These are phyloP conservation scores for Cardiospermum halicacabum DNA, from an alignment of 345 rosid species.

Conservation along the genomic window DNA sequence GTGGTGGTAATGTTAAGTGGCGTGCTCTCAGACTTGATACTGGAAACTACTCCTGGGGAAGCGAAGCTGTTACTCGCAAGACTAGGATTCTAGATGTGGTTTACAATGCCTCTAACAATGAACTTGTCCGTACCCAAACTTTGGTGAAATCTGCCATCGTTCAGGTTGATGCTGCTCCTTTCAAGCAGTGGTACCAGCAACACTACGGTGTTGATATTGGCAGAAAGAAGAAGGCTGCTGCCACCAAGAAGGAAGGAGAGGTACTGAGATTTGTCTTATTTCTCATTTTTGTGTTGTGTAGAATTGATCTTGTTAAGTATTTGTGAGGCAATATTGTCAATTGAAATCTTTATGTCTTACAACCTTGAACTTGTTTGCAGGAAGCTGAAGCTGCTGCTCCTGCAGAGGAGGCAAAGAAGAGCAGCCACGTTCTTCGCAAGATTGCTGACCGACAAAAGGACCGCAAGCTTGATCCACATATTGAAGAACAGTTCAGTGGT, in stretches of 20 bases:
- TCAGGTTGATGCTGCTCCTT: slow-evolving; percentile 53
- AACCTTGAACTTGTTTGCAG: slow-evolving; percentile 9
- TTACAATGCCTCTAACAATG: slow-evolving; percentile 86
- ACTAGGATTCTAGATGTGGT: slow-evolving; percentile 80
- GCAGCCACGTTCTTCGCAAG: slow-evolving; percentile 34
- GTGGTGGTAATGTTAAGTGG: slow-evolving; percentile 90
- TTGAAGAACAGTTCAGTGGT: slow-evolving; percentile 44
- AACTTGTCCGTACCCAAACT: slow-evolving; percentile 80
- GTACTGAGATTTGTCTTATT: not conserved
- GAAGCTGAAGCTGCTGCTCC: slow-evolving; percentile 30
- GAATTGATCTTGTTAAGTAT: not conserved
- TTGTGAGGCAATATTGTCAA: too few species aligned
- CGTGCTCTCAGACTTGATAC: slow-evolving; percentile 81
- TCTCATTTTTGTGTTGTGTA: not conserved
- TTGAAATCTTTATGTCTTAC: too few species aligned
- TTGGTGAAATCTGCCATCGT: slow-evolving; percentile 47
- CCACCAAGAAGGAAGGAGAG: slow-evolving; percentile 38
- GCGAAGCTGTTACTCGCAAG: slow-evolving; percentile 82
- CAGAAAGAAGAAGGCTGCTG: slow-evolving; percentile 40
- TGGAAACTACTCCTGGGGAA: slow-evolving; percentile 88
- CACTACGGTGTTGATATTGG: slow-evolving; percentile 55
- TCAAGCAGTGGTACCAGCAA: slow-evolving; percentile 49
- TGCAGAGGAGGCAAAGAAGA: slow-evolving; percentile 41
- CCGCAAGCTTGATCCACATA: slow-evolving; percentile 37
- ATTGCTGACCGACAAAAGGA: slow-evolving; percentile 32